Evolutionary conservation across 192 early-diverging fungal species (phyloP).

Genomic region (Coemansia sp.): DNA sequence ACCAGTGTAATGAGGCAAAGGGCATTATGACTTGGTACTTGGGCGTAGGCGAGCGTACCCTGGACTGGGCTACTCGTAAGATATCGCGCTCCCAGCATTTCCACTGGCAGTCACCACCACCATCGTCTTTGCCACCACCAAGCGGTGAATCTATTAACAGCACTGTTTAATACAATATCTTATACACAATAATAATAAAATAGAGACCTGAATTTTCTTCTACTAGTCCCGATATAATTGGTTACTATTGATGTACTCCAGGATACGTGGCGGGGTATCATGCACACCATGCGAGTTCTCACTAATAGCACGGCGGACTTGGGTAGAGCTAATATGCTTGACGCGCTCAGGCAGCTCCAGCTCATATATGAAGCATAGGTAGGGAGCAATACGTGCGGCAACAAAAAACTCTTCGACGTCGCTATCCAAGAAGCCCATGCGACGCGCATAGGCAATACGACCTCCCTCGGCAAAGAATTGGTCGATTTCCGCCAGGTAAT

Average conservation of each 20-base stretch:
- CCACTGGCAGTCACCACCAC: conserved; percentile 21
- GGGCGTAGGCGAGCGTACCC: conserved; percentile 47
- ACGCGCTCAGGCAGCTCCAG: conserved; percentile 48
- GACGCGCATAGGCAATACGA: conserved; percentile 44
- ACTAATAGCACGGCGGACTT: conserved; percentile 35
- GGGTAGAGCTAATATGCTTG: conserved; percentile 46
- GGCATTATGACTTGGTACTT: conserved; percentile 26
- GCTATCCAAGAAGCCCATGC: conserved; percentile 30
- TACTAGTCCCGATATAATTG: conserved; percentile 31
- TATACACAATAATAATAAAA: no score
- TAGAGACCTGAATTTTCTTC: background rate
- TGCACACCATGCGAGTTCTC: conserved; percentile 45
- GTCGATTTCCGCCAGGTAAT: conserved; percentile 51
- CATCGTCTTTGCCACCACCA: background rate
- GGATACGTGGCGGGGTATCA: conserved; percentile 51
- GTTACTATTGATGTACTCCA: conserved; percentile 43
- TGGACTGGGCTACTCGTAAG: conserved; percentile 41
- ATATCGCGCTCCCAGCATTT: conserved; percentile 23
- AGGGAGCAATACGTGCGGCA: conserved; percentile 10
- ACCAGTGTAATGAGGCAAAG: background rate
- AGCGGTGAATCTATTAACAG: background rate
- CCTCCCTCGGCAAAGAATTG: conserved; percentile 63
- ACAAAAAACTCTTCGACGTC: conserved; percentile 50
- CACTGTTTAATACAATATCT: no score
- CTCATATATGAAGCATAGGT: conserved; percentile 40